These are phyloP conservation scores for Actinidia chinensis DNA, from an alignment of 179 eudicot genomes.

Conservation along the genomic window DNA sequence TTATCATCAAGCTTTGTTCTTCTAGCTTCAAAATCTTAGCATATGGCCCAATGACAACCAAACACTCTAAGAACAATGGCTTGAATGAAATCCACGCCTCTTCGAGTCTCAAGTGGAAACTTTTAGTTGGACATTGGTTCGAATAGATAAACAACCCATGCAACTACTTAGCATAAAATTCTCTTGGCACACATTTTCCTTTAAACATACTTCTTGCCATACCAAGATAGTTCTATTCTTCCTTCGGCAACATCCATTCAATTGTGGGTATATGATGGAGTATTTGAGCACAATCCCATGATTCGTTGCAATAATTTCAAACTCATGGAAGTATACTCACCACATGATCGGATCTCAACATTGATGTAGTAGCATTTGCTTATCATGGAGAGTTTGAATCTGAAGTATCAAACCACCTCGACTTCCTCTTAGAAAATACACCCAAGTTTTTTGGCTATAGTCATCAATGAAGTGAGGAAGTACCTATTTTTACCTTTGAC, in stretches of 20 bases:
- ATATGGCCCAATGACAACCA: background rate
- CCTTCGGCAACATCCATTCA: too few species aligned
- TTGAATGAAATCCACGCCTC: too few species aligned
- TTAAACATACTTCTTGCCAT: constrained; percentile 15
- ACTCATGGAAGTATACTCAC: too few species aligned
- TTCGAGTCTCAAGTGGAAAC: background rate
- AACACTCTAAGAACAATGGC: background rate
- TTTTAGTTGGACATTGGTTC: constrained; percentile 10
- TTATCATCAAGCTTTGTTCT: background rate
- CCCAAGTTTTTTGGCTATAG: background rate
- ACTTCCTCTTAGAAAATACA: background rate
- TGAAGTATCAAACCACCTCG: background rate
- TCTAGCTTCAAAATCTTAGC: too few species aligned
- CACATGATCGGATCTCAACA: background rate
- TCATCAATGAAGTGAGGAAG: background rate
- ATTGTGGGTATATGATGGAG: background rate
- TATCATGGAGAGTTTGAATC: background rate
- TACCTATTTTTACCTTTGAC: background rate
- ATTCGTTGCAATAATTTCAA: too few species aligned
- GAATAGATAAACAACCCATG: background rate
- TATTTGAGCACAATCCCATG: too few species aligned
- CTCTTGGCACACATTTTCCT: constrained; percentile 12
- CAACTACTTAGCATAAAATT: constrained; percentile 14
- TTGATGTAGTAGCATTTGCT: background rate
- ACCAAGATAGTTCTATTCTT: background rate